Conservation (phyloP, 345 rosid species). For the Lepidium africanum region DNA sequence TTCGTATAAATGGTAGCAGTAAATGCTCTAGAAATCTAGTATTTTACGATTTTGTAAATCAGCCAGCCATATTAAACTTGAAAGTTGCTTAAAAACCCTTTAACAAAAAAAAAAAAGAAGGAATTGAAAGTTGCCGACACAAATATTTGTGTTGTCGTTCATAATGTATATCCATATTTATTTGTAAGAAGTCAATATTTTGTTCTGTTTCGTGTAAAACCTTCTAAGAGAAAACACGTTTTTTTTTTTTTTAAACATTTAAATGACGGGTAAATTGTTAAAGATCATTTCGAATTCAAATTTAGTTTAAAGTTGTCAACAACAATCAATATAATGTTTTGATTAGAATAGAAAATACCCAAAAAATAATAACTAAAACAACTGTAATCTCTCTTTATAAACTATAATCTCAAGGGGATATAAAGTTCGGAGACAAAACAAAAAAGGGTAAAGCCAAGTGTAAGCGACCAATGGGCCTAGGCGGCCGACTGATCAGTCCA, state of each 20-base stretch:
- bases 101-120: no score
- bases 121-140: no score
- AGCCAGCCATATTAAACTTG: no score
- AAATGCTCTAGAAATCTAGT: no score
- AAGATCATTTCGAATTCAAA: background rate
- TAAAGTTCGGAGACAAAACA: background rate
- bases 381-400: background rate
- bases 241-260: background rate
- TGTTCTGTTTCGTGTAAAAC: background rate
- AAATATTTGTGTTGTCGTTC: no score
- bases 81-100: no score
- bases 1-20: background rate
- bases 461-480: conserved; percentile 8
- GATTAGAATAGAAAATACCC: background rate
- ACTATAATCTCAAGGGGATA: background rate
- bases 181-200: background rate
- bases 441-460: conserved; percentile 6
- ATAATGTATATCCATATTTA: no score
- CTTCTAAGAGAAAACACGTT: background rate
- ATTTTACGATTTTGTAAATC: no score
- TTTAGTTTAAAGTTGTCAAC: background rate
- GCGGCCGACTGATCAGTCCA: background rate
- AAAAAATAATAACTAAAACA: background rate
- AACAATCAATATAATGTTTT: no score
- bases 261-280: background rate